Percentiles rank a stretch among this genome's conserved stretches.
Evolutionary conservation across 345 rosid species (phyloP).

Genomic region (Gossypium ekmanianum): DNA sequence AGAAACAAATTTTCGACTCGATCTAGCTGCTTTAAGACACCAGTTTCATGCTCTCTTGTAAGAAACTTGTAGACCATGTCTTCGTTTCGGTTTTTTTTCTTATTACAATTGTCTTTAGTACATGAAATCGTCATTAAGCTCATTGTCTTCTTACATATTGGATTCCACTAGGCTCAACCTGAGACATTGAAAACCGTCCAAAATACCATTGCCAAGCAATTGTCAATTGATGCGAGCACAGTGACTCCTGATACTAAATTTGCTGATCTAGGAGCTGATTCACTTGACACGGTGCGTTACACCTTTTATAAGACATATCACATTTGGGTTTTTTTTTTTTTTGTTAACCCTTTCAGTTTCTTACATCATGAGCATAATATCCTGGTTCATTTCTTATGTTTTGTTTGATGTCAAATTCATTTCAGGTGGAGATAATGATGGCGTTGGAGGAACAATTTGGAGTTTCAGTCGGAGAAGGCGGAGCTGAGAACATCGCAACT

Average conservation of each 20-base stretch:
- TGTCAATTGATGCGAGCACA: slow-evolving; percentile 45
- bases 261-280: slow-evolving; percentile 68
- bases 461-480: slow-evolving; percentile 56
- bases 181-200: slow-evolving; percentile 54
- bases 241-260: slow-evolving; percentile 62
- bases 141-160: background rate
- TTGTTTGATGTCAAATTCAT: background rate
- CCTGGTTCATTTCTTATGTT: background rate
- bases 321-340: background rate
- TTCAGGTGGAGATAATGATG: slow-evolving; percentile 63
- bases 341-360: background rate
- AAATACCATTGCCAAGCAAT: slow-evolving; percentile 56
- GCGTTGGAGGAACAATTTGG: slow-evolving; percentile 63
- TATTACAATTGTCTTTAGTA: background rate
- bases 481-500: slow-evolving; percentile 52
- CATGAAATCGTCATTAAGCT: background rate
- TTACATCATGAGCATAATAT: slow-evolving; percentile 4
- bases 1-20: background rate
- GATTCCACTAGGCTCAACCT: slow-evolving; percentile 32
- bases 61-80: background rate
- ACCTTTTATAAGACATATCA: background rate
- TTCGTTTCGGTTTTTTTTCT: background rate
- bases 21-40: slow-evolving; percentile 26
- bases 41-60: slow-evolving; percentile 50
- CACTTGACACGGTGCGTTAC: slow-evolving; percentile 50